A percentile compares a stretch with the other conserved stretches of the same genome.
Conservation (phyloP, 768 basidiomycete species). For the Trichaptum fuscoviolaceum region DNA sequence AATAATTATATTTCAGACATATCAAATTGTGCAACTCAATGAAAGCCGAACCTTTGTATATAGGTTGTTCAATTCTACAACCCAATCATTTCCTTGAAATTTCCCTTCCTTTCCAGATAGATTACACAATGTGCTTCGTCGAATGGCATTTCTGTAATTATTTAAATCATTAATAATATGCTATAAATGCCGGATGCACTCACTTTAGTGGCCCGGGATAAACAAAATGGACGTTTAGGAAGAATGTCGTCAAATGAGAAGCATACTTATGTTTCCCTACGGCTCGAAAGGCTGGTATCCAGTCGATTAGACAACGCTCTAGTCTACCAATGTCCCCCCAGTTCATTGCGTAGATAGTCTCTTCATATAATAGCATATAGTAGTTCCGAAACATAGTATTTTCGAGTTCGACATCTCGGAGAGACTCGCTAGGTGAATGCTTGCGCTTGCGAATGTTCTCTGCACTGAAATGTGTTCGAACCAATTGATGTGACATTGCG, state of each 20-base stretch:
- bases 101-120: conserved; percentile 27
- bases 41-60: conserved; percentile 32
- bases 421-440: too few relatives aligned
- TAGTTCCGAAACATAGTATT: conserved; percentile 29
- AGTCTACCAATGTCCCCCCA: conserved; percentile 29
- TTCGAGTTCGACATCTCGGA: conserved; percentile 24
- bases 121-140: conserved; percentile 25
- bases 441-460: too few relatives aligned
- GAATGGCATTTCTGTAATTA: conserved; percentile 16
- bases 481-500: too few relatives aligned
- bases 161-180: background rate
- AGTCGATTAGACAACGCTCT: conserved; percentile 18
- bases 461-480: too few relatives aligned
- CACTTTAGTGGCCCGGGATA: conserved; percentile 17
- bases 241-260: conserved; percentile 17
- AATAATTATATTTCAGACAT: background rate
- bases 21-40: background rate
- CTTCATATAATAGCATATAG: conserved; percentile 36
- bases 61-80: conserved; percentile 37
- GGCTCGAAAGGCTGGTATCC: too few relatives aligned
- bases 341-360: conserved; percentile 31
- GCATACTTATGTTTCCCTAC: conserved; percentile 33
- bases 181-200: background rate
- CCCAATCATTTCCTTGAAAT: conserved; percentile 34
- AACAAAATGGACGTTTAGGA: conserved; percentile 17